Conservation (phyloP, 2,329 filamentous ascomycete species). For the Parasarocladium wereldwijsianum region DNA sequence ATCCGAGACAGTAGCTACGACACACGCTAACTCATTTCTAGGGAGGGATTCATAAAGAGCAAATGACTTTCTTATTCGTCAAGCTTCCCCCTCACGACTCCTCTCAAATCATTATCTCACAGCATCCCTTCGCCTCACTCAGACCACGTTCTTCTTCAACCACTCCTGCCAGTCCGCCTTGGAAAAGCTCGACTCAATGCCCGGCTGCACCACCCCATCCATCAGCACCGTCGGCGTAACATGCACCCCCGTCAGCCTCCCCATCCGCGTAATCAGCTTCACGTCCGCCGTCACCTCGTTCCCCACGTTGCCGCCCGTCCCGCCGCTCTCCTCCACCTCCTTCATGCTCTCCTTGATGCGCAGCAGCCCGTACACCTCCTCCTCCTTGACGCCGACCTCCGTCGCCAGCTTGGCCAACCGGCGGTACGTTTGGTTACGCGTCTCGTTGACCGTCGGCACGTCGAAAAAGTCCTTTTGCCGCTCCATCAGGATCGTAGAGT, state of each 20-base stretch:
- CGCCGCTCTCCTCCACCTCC: constrained; percentile 53
- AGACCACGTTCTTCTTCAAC: constrained; percentile 44
- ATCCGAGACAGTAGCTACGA: no score
- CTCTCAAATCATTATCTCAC: no score
- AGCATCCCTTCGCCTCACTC: no score
- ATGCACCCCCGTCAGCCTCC: constrained; percentile 68
- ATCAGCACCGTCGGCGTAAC: constrained; percentile 85
- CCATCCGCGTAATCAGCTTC: constrained; percentile 69
- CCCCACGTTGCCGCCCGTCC: constrained; percentile 58
- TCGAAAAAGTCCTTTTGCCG: constrained; percentile 73
- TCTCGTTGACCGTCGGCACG: constrained; percentile 68
- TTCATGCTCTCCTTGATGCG: no score
- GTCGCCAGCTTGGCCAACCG: constrained; percentile 63
- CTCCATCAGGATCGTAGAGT: constrained; percentile 50
- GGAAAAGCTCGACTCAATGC: constrained; percentile 67
- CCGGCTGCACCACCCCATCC: constrained; percentile 71
- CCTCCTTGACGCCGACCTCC: constrained; percentile 53
- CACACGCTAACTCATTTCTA: no score
- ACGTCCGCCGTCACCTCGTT: constrained; percentile 76
- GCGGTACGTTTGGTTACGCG: constrained; percentile 69
- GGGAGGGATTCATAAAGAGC: constrained; percentile 1
- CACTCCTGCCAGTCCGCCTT: constrained; percentile 75
- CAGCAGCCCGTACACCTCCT: constrained; percentile 54
- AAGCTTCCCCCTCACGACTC: not conserved
- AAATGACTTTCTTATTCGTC: no score